phyloP scores from a whole-genome alignment of 306 rosid genomes.

The Lotus japonicus region DNA sequence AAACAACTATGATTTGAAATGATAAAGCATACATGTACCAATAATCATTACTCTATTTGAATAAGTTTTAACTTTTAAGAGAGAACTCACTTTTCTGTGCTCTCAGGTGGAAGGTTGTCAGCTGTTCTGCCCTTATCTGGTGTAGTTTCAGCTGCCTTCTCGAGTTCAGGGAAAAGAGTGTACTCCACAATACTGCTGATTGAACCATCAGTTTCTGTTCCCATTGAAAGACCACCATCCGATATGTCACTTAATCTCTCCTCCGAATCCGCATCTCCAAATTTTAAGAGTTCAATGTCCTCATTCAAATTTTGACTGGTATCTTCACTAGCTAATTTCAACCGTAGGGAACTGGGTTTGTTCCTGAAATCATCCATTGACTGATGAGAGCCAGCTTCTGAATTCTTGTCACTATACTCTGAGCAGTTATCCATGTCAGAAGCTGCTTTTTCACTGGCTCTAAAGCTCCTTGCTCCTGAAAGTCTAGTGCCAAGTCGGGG shows the following conservation, averaged over 20 bases:
- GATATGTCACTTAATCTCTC: constrained; percentile 98
- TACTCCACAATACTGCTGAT: constrained; percentile 85
- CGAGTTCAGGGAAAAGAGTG: constrained; percentile 82
- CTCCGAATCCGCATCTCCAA: constrained; percentile 89
- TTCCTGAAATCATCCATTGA: constrained; percentile 63
- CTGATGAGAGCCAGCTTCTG: constrained; percentile 77
- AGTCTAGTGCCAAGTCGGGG: constrained; percentile 37
- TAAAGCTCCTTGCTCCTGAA: constrained; percentile 36
- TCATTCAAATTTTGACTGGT: constrained; percentile 44
- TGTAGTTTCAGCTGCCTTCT: constrained; percentile 41
- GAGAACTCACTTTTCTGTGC: constrained; percentile 47
- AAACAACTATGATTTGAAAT: not conserved
- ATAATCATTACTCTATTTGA: not conserved
- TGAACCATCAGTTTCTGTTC: constrained; percentile 97
- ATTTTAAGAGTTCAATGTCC: constrained; percentile 76
- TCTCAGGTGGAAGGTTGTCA: constrained; percentile 27
- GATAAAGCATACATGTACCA: constrained; percentile 2
- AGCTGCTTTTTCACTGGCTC: constrained; percentile 36
- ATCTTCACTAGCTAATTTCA: constrained; percentile 35
- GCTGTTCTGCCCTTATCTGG: constrained; percentile 26
- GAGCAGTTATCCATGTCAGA: constrained; percentile 73
- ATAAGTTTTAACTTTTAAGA: too few species aligned
- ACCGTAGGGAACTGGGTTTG: constrained; percentile 37
- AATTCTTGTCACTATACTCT: constrained; percentile 67
- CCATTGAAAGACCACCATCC: constrained; percentile 98